Evolutionary conservation across 1,139 yeast genomes (phyloP), one percentile per base, ranked within the genome.

Genomic region (Saccharomyces hybrid): DNA sequence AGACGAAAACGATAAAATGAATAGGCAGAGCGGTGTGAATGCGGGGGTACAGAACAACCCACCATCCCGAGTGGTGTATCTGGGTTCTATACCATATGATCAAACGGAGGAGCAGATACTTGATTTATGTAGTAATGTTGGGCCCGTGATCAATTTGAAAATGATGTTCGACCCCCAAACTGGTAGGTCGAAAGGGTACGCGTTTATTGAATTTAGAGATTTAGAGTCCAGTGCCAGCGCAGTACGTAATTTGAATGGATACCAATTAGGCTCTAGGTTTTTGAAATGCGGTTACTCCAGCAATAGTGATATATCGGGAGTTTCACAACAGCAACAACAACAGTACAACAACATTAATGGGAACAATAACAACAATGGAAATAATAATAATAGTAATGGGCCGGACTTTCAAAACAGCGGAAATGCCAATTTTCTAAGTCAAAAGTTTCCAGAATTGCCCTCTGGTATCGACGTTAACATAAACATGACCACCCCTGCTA

Each of bases 181-280:
- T 0, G 98, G 98, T 2, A 86, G 85, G 66, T 88, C 96, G 16
- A 89, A 86, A 69, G 98, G 98, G 1, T 88, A 82, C 69, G 97
- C 96, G 2, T 88, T 86, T 63, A 85, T 91, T 23, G 91, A 87
- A 62, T 91, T 87, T 67, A 80, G 78, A 52, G 91, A 79, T 60
- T 63, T 74, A 20, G 96, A 88, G 62, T 87, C 97, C 0, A 97
- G 97, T 1, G 84, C 88, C 1, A 84, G 95, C 14, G 98, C 98
- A 0, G 96, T 90, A 20, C 76, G 98, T 56, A 93, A 91, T 71
- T 75, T 91, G 61, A 88, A 88, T 69, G 87, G 88, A 61, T 85
- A 86, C 72, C 78, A 81, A 31, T 80, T 91, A 50, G 96, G 96
- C 0, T 81, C 82, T 56, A 75, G 96, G 58, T 75, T 75, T 49